Conservation (phyloP, 2,329 filamentous ascomycete genomes). For the Alternaria consortialis region DNA sequence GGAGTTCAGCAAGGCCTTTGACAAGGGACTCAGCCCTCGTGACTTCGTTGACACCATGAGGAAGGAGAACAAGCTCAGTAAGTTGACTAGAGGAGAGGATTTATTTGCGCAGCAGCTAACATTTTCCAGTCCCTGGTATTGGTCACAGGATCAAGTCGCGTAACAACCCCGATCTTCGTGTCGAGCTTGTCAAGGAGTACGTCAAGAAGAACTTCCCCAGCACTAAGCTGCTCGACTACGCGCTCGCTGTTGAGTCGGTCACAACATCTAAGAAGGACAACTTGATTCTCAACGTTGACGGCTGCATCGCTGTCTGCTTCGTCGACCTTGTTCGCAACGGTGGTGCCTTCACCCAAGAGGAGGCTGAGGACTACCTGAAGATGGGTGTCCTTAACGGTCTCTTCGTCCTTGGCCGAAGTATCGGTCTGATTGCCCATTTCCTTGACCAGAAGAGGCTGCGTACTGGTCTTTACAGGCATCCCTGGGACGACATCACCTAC, state of each 20-base stretch:
- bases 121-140: constrained; percentile 80
- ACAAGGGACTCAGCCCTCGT: constrained; percentile 97
- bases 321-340: constrained; percentile 97
- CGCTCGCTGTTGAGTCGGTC: constrained; percentile 95
- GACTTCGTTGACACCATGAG: constrained; percentile 99
- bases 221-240: constrained; percentile 98
- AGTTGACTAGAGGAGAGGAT: constrained; percentile 40
- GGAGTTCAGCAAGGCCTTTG: constrained; percentile 97
- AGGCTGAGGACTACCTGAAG: constrained; percentile 97
- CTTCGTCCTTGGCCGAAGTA: constrained; percentile 95
- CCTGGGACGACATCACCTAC: constrained; percentile 72
- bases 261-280: constrained; percentile 99
- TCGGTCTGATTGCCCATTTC: constrained; percentile 99
- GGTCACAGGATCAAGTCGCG: constrained; percentile 99
- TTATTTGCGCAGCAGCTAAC: constrained; percentile 26
- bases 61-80: constrained; percentile 99
- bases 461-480: constrained; percentile 96
- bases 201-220: constrained; percentile 96
- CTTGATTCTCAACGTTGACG: constrained; percentile 98
- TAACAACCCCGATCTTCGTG: constrained; percentile 99
- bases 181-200: constrained; percentile 99
- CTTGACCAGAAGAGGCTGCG: constrained; percentile 99
- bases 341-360: constrained; percentile 93
- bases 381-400: constrained; percentile 99
- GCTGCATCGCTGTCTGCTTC: constrained; percentile 98